Evolutionary conservation across 495 filamentous ascomycete species (phyloP), one percentile per base, ranked within the genome.

Genomic region (Aspergillus saccharolyticus): DNA sequence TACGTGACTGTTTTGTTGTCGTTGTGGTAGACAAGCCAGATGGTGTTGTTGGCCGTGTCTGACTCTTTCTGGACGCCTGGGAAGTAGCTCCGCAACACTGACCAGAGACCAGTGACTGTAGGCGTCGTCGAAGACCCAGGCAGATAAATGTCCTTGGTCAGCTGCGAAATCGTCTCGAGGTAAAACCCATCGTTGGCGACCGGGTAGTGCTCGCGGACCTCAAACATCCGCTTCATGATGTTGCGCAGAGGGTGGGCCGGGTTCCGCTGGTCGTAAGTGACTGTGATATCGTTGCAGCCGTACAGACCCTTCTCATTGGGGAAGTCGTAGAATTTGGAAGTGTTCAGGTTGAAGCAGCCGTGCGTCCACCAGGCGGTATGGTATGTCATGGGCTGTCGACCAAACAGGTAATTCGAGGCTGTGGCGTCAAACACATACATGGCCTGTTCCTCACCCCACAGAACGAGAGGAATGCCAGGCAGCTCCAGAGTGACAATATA

Each of bases 401-500:
- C 79, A 53, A 77, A 81, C 21, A 81, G 65, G 52, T 80, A 79
- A 57, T 79, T 77, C n/a, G 64, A 58, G 18, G 76, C 76, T 42
- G 76, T 76, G 54, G 72, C 79, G 22, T 80, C 78, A 21, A 79
- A 67, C 21, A 78, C 69, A 50, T 81, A 79, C 54, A 76, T 75
- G 6, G 71, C 77, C 64, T 81, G 78, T 60, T 81, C 78, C 58
- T 81, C 78, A n/a, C 78, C 78, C 76, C 76, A 81, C 16, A 70
- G 56, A 25, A 79, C 59, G 4, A 80, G 58, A 20, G 79, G 79
- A 42, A 79, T 77, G 12, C 78, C 79, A 7, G 78, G 79, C 54
- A 82, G 69, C 44, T 74, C 59, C 50, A 80, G 54, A 18, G 73
- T 77, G 22, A 73, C 66, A 24, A 82, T 70, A 58, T 75, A 79